These are phyloP conservation scores for Stagonosporopsis rhizophila DNA, from an alignment of 2,329 filamentous ascomycete genomes.

Conservation along the genomic window DNA sequence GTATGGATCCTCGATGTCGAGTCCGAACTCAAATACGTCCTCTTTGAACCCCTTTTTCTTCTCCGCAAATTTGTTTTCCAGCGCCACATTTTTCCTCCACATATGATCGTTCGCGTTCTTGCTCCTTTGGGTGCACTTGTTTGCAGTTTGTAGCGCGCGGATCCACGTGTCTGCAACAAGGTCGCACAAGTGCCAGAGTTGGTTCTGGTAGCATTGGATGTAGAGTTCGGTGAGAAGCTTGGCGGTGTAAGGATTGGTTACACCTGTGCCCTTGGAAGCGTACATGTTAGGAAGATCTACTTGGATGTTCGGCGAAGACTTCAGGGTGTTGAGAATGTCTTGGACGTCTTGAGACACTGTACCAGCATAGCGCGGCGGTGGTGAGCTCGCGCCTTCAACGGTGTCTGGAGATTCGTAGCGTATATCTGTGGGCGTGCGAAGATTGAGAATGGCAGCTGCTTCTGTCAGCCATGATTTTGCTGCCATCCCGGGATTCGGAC, in stretches of 20 bases:
- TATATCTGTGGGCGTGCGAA: background rate
- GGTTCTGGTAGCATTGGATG: constrained; percentile 27
- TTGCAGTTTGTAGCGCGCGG: constrained; percentile 35
- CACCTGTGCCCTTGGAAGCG: background rate
- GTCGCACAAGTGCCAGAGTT: constrained; percentile 34
- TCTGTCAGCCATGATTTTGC: background rate
- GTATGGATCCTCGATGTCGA: constrained; percentile 20
- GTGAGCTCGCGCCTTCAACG: background rate
- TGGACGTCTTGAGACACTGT: constrained; percentile 4
- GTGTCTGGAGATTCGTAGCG: background rate
- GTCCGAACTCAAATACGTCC: constrained; percentile 14
- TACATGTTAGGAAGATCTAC: constrained; percentile 29
- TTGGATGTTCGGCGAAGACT: background rate
- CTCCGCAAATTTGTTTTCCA: constrained; percentile 6
- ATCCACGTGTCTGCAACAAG: constrained; percentile 46
- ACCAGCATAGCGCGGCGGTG: background rate
- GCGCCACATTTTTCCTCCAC: constrained; percentile 29
- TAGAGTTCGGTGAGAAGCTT: constrained; percentile 36
- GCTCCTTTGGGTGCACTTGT: constrained; percentile 7
- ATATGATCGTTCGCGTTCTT: background rate
- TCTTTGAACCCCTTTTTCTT: constrained; percentile 13
- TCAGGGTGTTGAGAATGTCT: constrained; percentile 11
- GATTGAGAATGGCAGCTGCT: background rate
- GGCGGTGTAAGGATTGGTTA: constrained; percentile 26
- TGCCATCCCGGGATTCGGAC: background rate